phyloP scores from a whole-genome alignment of 768 basidiomycete genomes.

The Gymnopilus dilepis region DNA sequence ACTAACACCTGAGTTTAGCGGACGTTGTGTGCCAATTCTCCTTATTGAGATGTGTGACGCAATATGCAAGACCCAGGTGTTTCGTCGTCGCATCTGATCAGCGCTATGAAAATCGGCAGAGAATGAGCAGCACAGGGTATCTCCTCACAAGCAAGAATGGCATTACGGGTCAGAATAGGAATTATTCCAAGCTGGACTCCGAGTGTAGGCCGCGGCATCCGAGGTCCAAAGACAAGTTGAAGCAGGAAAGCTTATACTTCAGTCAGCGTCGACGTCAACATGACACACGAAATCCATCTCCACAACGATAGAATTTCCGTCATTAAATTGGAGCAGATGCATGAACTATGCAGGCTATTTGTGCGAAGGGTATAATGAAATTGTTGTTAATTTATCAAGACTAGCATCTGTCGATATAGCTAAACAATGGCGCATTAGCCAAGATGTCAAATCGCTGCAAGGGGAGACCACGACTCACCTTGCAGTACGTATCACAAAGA shows the following conservation, averaged over 20 bases:
- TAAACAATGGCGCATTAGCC: neutral
- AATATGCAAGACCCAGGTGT: neutral
- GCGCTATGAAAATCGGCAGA: neutral
- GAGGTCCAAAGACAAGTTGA: neutral
- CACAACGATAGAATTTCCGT: neutral
- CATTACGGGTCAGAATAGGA: neutral
- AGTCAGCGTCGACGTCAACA: neutral
- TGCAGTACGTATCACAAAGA: neutral
- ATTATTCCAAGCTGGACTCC: neutral
- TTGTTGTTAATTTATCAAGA: neutral
- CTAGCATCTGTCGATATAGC: neutral
- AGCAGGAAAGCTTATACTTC: too few species aligned
- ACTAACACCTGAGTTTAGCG: neutral
- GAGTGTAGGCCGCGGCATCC: neutral
- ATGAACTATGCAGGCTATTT: too few species aligned
- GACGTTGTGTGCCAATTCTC: conserved; percentile 3
- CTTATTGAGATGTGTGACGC: conserved; percentile 8
- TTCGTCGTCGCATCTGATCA: neutral
- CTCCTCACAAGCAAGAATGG: neutral
- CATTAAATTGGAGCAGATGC: neutral
- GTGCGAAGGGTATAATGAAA: neutral
- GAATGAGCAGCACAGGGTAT: too few species aligned
- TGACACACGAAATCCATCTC: neutral
- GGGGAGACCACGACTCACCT: neutral
- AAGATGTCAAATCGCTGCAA: neutral